These are phyloP conservation scores for Xylaria castorea DNA, from an alignment of 495 filamentous ascomycete species.

Conservation along the genomic window DNA sequence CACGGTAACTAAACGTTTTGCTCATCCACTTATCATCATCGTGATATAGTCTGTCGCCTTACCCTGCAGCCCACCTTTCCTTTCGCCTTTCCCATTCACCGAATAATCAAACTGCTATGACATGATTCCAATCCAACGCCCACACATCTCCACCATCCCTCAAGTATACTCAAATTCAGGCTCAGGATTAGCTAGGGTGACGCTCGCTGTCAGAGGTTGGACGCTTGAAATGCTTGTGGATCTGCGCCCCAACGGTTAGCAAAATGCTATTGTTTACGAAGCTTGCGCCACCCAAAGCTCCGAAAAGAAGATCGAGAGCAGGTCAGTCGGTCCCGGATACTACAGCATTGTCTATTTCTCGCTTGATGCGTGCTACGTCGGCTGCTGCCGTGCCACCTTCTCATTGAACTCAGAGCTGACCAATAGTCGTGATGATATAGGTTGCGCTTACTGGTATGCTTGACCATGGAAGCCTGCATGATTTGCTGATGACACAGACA, in stretches of 20 bases:
- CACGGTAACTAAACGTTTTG: conserved; percentile 23
- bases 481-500: conserved; percentile 26
- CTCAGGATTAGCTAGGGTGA: neutral
- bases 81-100: conserved; percentile 4
- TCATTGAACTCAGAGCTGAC: conserved; percentile 26
- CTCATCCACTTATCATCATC: conserved; percentile 11
- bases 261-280: conserved; percentile 66
- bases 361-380: neutral
- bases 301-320: conserved; percentile 66
- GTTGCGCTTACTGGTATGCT: conserved; percentile 65
- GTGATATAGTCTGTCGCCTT: conserved; percentile 13
- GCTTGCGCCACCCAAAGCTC: conserved; percentile 63
- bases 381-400: conserved; percentile 10
- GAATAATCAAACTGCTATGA: conserved; percentile 6
- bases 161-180: conserved; percentile 7
- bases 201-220: conserved; percentile 8
- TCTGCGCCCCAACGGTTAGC: conserved; percentile 24
- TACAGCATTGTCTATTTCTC: neutral
- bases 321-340: conserved; percentile 51
- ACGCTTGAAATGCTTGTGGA: conserved; percentile 19
- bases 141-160: conserved; percentile 3
- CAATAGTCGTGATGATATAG: conserved; percentile 42
- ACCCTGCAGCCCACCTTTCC: conserved; percentile 21
- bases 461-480: neutral
- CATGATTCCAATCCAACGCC: conserved; percentile 7